A percentile compares a stretch with the other conserved stretches of the same genome.
Conservation (phyloP, 1,139 yeast genomes). For the Debaryomyces udenii region DNA sequence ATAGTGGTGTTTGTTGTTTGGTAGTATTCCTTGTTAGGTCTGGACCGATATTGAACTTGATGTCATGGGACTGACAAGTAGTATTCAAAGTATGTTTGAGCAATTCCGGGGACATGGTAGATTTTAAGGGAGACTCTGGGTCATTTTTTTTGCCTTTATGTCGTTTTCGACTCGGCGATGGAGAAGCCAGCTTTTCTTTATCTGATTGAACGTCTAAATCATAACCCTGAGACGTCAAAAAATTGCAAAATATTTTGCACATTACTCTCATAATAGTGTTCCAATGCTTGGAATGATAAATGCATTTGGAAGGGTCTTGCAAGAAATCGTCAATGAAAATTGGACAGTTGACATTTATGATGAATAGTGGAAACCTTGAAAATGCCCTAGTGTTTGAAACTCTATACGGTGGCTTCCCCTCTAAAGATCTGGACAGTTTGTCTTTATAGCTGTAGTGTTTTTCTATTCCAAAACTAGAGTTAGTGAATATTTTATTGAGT, state of each 20-base stretch:
- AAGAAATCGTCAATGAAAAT: constrained; percentile 35
- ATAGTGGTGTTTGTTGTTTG: too few relatives aligned
- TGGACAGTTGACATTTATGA: constrained; percentile 38
- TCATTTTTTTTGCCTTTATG: constrained; percentile 1
- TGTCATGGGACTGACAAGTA: too few relatives aligned
- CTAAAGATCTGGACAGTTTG: too few relatives aligned
- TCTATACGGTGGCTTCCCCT: too few relatives aligned
- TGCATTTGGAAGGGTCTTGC: constrained; percentile 45
- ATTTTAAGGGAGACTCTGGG: not conserved
- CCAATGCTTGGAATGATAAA: constrained; percentile 27
- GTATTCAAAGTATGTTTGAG: too few relatives aligned
- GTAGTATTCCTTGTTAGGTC: too few relatives aligned
- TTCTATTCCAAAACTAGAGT: not conserved
- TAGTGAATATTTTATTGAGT: constrained; percentile 31
- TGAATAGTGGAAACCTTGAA: constrained; percentile 35
- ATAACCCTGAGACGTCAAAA: constrained; percentile 28
- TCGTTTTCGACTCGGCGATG: constrained; percentile 14
- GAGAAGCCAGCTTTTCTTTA: constrained; percentile 4
- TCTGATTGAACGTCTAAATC: not conserved
- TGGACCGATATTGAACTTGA: too few relatives aligned
- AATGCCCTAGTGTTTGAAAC: not conserved
- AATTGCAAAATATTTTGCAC: constrained; percentile 28
- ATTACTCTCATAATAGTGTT: constrained; percentile 33
- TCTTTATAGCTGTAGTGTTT: not conserved
- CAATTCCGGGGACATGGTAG: not conserved